Evolutionary conservation across 257 asterid genomes (phyloP), one percentile per base, ranked within the genome.

Genomic region (Salvia miltiorrhiza): DNA sequence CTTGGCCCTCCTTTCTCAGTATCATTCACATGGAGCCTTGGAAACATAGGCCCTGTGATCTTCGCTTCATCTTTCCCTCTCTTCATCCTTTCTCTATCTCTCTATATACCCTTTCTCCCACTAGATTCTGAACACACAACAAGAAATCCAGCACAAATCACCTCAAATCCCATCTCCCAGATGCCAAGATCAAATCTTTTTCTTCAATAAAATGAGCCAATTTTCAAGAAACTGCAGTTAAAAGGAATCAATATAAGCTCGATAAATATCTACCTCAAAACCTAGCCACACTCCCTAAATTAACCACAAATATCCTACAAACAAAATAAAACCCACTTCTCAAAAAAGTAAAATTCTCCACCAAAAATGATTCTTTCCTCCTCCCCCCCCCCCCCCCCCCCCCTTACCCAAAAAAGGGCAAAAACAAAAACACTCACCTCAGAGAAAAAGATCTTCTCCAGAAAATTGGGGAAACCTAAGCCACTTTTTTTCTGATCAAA

Each of bases 1-100:
- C 93, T 85, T 60, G 97, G 98, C 78, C 97, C 96, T 80, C 98
- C 95, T 69, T 89, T 92, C 56, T 86, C 96, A 6, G 94, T 75
- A 82, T 90, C 95, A 76, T 86, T 93, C 20, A 93, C 90, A 79
- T 93, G 90, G 79, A 93, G 93, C 84, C 98, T 86, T 23, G 98
- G 96, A 80, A 93, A 93, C 95, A 93, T 84, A 49, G 98, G 95
- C 50, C 90, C 92, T 85, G 77, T 76, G 17, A 53, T 59, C 82
- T 80, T 86, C 70, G 83, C 96, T 58, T 84, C 96, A 54, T 82
- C 93, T 82, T 75, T 90, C 65, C 92, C 93, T 81, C 86, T 82
- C 82, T 77, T 86, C 96, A 90, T 90, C 74, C 73, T 76, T 52
- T 49, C 63, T 63, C 21, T 35, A 35, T 33, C 40, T 19, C 45